phyloP scores from a whole-genome alignment of 768 basidiomycete species.

The Galerina sulciceps region DNA sequence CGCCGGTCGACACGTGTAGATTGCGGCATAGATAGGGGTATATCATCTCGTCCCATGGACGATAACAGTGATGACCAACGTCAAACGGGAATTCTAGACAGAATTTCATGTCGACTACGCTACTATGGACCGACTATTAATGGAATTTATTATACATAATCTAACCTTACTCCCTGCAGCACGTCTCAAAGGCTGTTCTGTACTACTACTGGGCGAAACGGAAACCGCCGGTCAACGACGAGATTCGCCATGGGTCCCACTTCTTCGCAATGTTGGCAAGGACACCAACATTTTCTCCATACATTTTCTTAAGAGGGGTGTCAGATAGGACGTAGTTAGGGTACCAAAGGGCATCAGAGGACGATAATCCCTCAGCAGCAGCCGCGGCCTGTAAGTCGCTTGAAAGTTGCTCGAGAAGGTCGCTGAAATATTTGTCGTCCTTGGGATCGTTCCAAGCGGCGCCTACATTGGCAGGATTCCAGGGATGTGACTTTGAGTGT shows the following conservation, averaged over 20 bases:
- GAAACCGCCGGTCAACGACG: constrained; percentile 72
- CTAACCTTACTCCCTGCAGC: no score
- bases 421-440: constrained; percentile 5
- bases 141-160: no score
- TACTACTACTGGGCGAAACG: no score
- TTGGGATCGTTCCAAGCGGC: background rate
- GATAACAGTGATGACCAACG: no score
- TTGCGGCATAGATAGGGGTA: no score
- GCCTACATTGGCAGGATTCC: constrained; percentile 5
- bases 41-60: no score
- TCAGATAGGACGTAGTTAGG: constrained; percentile 62
- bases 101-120: no score
- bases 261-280: constrained; percentile 43
- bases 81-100: no score
- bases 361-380: constrained; percentile 40
- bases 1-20: no score
- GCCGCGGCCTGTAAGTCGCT: constrained; percentile 44
- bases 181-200: no score
- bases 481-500: constrained; percentile 3
- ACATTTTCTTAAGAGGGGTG: constrained; percentile 54
- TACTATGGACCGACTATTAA: no score
- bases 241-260: constrained; percentile 62
- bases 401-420: constrained; percentile 30
- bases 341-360: constrained; percentile 47
- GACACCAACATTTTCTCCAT: constrained; percentile 48